Percentiles rank a stretch among this genome's conserved stretches.
These are phyloP conservation scores for Glebionis coronaria DNA, from an alignment of 129 eudicot species.

Conservation along the genomic window DNA sequence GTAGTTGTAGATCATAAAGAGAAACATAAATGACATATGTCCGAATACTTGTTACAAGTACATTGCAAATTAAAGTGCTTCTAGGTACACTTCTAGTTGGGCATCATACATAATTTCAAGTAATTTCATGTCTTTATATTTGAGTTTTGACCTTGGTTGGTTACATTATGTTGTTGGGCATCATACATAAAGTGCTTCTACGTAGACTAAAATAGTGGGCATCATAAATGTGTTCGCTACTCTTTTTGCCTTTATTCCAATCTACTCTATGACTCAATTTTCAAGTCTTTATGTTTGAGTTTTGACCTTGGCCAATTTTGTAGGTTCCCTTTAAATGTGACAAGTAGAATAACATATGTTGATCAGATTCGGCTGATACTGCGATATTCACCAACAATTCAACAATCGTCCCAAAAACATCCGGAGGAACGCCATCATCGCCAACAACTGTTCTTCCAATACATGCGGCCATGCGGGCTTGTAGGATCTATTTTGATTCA, in stretches of 20 bases:
- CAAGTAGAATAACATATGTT: not conserved
- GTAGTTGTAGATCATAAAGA: too few species aligned
- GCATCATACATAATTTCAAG: too few species aligned
- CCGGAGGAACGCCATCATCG: constrained; percentile 18
- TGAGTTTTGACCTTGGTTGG: not conserved
- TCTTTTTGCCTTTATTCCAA: not conserved
- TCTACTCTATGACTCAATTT: too few species aligned
- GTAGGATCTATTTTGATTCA: too few species aligned
- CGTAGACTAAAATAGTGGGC: not conserved
- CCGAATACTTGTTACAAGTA: too few species aligned
- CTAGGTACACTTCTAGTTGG: too few species aligned
- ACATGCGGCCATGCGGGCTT: constrained; percentile 10
- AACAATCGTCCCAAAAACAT: constrained; percentile 8
- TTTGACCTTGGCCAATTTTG: not conserved
- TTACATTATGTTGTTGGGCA: too few species aligned
- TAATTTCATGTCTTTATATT: not conserved
- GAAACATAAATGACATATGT: too few species aligned
- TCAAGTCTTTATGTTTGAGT: not conserved
- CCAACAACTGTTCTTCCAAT: not conserved
- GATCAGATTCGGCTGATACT: constrained; percentile 30
- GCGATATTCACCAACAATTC: constrained; percentile 26
- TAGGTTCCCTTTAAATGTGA: not conserved
- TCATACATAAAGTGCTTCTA: constrained; percentile 13
- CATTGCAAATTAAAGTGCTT: too few species aligned
- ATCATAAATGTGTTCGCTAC: not conserved